phyloP scores from a whole-genome alignment of 2,329 filamentous ascomycete species.

The Penicillium sp. region DNA sequence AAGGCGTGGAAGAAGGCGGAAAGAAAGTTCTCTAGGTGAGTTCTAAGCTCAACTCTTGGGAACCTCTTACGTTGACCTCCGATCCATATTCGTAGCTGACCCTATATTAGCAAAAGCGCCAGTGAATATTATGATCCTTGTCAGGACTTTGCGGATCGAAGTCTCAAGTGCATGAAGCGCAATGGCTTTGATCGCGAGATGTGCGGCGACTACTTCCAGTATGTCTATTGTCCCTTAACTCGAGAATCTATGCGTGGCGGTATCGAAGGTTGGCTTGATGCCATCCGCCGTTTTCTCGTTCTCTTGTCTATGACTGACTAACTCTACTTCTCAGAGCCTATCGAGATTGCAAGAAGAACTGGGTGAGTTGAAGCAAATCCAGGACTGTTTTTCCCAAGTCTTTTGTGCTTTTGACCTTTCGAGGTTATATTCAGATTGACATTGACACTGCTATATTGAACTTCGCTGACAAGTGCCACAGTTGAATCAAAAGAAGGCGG shows the following conservation, averaged over 20 bases:
- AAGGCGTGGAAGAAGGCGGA: constrained; percentile 56
- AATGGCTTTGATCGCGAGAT: constrained; percentile 83
- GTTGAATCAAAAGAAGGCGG: constrained; percentile 31
- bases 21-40: constrained; percentile 60
- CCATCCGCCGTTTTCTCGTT: background rate
- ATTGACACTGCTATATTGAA: background rate
- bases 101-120: constrained; percentile 63
- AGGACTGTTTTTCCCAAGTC: background rate
- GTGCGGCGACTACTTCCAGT: constrained; percentile 97
- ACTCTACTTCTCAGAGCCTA: constrained; percentile 62
- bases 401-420: no score
- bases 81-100: constrained; percentile 10
- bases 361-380: constrained; percentile 56
- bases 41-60: background rate
- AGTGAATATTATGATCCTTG: constrained; percentile 95
- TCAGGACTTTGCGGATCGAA: constrained; percentile 80
- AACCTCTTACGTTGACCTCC: background rate
- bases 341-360: constrained; percentile 88
- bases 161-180: constrained; percentile 79
- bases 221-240: background rate
- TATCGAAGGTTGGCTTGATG: background rate
- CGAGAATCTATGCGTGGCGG: background rate
- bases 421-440: background rate
- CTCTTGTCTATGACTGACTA: constrained; percentile 5
- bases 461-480: constrained; percentile 9